These are phyloP conservation scores for Fusarium foetens DNA, from an alignment of 2,329 filamentous ascomycete species.

Conservation along the genomic window DNA sequence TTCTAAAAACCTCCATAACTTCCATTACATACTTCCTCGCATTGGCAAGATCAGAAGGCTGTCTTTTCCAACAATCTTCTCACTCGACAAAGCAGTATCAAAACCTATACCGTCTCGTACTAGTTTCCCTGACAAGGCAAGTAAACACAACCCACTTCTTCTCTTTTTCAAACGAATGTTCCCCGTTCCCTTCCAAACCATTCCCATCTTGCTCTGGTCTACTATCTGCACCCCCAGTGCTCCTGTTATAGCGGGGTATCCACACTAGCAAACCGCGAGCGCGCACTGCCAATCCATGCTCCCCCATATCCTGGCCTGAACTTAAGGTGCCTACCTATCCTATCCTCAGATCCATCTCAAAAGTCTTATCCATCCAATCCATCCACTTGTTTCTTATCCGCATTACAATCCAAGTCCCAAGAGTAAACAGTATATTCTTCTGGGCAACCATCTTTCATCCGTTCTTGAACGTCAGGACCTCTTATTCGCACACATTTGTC, in stretches of 20 bases:
- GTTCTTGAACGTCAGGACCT: conserved; percentile 14
- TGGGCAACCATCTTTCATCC: conserved; percentile 20
- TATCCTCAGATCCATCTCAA: conserved; percentile 39
- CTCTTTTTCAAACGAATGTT: neutral
- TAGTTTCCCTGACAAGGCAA: neutral
- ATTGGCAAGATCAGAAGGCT: neutral
- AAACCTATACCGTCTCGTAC: neutral
- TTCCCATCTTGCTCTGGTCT: conserved; percentile 12
- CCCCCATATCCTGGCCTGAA: conserved; percentile 34
- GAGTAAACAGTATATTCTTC: conserved; percentile 31
- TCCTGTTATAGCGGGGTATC: conserved; percentile 47
- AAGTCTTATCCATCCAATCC: conserved; percentile 31
- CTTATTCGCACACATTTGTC: conserved; percentile 27
- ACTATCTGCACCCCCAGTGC: conserved; percentile 37
- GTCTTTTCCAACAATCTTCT: neutral
- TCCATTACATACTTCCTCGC: neutral
- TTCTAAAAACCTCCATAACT: neutral
- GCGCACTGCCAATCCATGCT: conserved; percentile 49
- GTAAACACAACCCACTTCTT: neutral
- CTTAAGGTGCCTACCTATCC: conserved; percentile 7
- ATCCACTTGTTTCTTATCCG: conserved; percentile 36
- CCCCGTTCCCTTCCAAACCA: neutral
- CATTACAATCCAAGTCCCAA: conserved; percentile 35
- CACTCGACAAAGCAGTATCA: neutral
- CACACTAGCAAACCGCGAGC: conserved; percentile 50